Percentiles rank a stretch among this genome's conserved stretches.
phyloP scores from a whole-genome alignment of 169 alveolate genomes.

The Plasmodium adleri region DNA sequence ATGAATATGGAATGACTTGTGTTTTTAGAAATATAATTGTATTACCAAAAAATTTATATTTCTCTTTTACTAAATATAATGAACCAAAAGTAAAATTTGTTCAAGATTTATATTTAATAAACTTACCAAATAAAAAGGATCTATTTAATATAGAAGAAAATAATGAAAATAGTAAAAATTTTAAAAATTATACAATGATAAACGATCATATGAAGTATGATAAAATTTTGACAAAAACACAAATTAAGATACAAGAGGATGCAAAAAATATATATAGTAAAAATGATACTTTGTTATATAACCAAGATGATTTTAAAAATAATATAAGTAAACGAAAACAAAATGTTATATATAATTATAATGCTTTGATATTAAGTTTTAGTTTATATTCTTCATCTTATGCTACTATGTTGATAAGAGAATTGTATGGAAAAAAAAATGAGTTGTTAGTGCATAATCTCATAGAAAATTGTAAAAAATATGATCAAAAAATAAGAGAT shows the following conservation, averaged over 20 bases:
- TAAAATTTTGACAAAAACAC: no score
- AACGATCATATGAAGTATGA: not conserved
- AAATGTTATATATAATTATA: not conserved
- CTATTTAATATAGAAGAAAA: not conserved
- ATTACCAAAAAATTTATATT: conserved; percentile 61
- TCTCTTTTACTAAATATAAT: conserved; percentile 57
- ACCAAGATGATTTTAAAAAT: conserved; percentile 17
- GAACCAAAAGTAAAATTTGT: conserved; percentile 71
- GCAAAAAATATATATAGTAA: not conserved
- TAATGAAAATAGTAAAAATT: not conserved
- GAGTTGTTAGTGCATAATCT: conserved; percentile 56
- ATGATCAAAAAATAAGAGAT: conserved; percentile 12
- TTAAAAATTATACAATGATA: not conserved
- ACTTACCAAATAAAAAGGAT: not conserved
- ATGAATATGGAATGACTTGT: conserved; percentile 78
- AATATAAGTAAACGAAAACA: conserved; percentile 3
- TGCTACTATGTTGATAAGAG: conserved; percentile 76
- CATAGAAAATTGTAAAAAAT: conserved; percentile 53
- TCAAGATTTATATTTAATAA: conserved; percentile 33
- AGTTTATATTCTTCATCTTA: conserved; percentile 64
- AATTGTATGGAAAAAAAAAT: conserved; percentile 66
- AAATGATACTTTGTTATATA: not conserved
- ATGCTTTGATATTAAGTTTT: conserved; percentile 73
- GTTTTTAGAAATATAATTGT: conserved; percentile 67
- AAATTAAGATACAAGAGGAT: not conserved